Base-by-base conservation (phyloP, 768 basidiomycete species). In the Tricholoma sp. region DNA sequence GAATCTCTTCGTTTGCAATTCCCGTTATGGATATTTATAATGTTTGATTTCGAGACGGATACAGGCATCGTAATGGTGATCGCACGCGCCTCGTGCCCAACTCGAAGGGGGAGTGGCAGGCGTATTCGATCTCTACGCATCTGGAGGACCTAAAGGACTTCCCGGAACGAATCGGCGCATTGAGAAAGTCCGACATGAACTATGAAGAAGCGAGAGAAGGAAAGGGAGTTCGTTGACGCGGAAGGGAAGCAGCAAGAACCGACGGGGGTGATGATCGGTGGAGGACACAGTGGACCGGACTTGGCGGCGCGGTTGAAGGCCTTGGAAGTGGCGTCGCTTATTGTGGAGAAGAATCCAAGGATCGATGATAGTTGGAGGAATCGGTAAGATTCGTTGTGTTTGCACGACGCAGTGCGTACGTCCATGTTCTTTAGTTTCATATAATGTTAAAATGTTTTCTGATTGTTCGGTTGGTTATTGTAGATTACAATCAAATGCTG, bases 281-380 rank as follows among this genome's bases (percentile, higher is more conserved):
- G 57, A 1, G 83, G 82, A 4, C 84, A 85, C 46, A 78, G 76
- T 56, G 86, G 84, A 1, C 67, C 88, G 27, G 81, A 78, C 41
- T 65, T 83, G 2, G 86, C 88, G 0, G 85, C 85, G 1, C 75
- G 86, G 18, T 71, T 91, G 55, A 84, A 84, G 63, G 75, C 73
- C 41, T 71, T 89, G 24, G 83, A 79, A n/a, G 69, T 91, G 11
- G 62, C 72, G 1, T 71, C 78, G 0, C 69, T 92, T 10, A 84
- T 85, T n/a, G 71, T 88, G 14, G 87, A 88, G 60, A 74, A 72
- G 62, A 78, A 81, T 54, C 54, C 71, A 14, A 71, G 78, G 5
- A 68, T 84, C 11, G 84, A 83, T 1, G 82, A 84, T 60, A 79
- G 76, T 63, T 84, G 83, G 83, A 74, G 83, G 56, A 75, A 79